phyloP scores from a whole-genome alignment of 495 filamentous ascomycete genomes.

The Lepidopterella palustris region DNA sequence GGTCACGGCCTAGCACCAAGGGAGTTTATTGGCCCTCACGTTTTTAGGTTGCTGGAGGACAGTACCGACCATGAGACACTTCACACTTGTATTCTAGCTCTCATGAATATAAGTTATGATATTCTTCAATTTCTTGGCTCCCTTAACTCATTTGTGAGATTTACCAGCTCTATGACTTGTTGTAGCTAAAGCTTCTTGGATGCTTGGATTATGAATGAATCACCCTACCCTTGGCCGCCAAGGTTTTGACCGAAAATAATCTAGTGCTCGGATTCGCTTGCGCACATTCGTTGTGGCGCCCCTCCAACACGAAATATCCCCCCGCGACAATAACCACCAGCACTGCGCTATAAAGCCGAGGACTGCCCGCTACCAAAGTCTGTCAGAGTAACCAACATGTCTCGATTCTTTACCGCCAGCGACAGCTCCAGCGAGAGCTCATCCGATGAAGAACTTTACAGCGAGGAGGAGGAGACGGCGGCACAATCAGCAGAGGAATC shows the following conservation, averaged over 20 bases:
- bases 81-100: slow-evolving; percentile 2
- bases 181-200: neutral
- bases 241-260: neutral
- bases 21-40: neutral
- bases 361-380: neutral
- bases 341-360: neutral
- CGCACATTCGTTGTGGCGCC: neutral
- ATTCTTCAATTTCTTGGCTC: neutral
- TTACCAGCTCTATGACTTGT: neutral
- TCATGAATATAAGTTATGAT: neutral
- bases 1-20: neutral
- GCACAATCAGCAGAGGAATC: slow-evolving; percentile 32
- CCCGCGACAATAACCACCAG: neutral
- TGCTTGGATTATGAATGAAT: neutral
- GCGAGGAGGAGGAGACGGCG: slow-evolving; percentile 53
- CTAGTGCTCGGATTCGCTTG: neutral
- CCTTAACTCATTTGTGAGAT: neutral
- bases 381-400: slow-evolving; percentile 50
- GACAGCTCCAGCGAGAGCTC: slow-evolving; percentile 83
- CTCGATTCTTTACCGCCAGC: slow-evolving; percentile 92
- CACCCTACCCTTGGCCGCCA: no score
- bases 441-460: slow-evolving; percentile 87
- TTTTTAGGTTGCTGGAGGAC: neutral
- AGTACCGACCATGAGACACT: neutral
- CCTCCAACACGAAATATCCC: neutral